phyloP scores from a whole-genome alignment of 179 eudicot species.

The Spinacia oleracea region DNA sequence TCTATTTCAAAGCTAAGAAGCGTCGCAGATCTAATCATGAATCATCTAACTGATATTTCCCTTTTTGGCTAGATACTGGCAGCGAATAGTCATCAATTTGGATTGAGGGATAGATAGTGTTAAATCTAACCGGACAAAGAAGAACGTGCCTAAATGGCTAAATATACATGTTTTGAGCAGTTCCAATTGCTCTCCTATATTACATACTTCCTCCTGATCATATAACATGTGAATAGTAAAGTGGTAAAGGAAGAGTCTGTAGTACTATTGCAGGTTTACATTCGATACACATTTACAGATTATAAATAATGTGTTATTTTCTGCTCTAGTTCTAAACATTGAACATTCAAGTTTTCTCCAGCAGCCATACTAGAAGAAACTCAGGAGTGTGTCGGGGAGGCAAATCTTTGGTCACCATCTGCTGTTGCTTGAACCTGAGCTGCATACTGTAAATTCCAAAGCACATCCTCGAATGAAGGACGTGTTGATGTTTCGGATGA shows the following conservation, averaged over 20 bases:
- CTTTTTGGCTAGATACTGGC: constrained; percentile 6
- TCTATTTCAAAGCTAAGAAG: constrained; percentile 1
- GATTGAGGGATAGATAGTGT: not conserved
- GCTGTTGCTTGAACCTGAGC: constrained; percentile 62
- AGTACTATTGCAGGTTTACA: constrained; percentile 1
- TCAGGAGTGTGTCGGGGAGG: constrained; percentile 29
- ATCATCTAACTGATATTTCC: not conserved
- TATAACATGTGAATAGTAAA: not conserved
- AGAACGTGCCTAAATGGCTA: not conserved
- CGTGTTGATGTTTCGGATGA: constrained; percentile 53
- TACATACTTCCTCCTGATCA: not conserved
- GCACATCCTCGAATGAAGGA: constrained; percentile 75
- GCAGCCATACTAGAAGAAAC: not conserved
- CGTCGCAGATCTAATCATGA: too few relatives aligned
- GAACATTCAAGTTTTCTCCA: not conserved
- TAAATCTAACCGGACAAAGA: not conserved
- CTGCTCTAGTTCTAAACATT: not conserved
- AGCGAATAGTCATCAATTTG: not conserved
- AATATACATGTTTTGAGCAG: constrained; percentile 17
- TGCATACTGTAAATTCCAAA: constrained; percentile 81
- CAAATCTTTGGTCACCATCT: constrained; percentile 48
- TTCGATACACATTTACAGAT: constrained; percentile 20
- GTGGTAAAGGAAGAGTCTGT: not conserved
- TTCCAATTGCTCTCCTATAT: not conserved
- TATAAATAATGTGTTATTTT: not conserved